Percentiles rank a stretch among this genome's conserved stretches.
phyloP scores from a whole-genome alignment of 2,329 filamentous ascomycete genomes.

The Emericellopsis atlantica region DNA sequence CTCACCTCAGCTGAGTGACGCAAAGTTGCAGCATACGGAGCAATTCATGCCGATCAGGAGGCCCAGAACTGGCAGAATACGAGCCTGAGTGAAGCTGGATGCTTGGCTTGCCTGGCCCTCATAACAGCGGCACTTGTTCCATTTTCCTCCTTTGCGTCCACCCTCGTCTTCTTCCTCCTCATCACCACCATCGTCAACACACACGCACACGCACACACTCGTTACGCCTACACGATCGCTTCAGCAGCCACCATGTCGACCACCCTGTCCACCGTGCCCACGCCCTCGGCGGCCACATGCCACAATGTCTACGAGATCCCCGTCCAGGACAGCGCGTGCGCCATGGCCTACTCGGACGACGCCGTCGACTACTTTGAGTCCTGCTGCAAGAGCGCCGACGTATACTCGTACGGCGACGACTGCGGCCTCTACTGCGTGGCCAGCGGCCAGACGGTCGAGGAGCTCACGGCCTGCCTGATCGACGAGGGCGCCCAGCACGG shows the following conservation, averaged over 20 bases:
- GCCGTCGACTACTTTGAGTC: slow-evolving; percentile 26
- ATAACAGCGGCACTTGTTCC: too few relatives aligned
- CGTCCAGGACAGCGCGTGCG: slow-evolving; percentile 29
- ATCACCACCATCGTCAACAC: not conserved
- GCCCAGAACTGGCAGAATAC: too few relatives aligned
- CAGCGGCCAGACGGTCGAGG: slow-evolving; percentile 14
- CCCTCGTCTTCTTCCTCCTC: not conserved
- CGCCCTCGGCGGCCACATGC: not conserved
- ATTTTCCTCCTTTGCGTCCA: too few relatives aligned
- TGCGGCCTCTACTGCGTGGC: slow-evolving; percentile 37
- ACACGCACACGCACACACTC: not conserved
- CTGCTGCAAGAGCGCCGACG: slow-evolving; percentile 30
- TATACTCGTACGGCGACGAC: slow-evolving; percentile 29
- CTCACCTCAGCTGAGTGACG: too few relatives aligned
- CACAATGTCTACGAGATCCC: slow-evolving; percentile 27
- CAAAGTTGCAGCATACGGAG: too few relatives aligned
- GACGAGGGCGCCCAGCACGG: slow-evolving; percentile 19
- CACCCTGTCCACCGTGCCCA: not conserved
- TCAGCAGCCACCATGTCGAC: not conserved
- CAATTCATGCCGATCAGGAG: too few relatives aligned
- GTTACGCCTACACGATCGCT: not conserved
- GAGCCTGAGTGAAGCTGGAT: too few relatives aligned
- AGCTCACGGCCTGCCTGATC: slow-evolving; percentile 22
- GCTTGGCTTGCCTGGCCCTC: too few relatives aligned
- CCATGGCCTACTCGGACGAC: slow-evolving; percentile 22